phyloP scores from a whole-genome alignment of 371 early-diverging fungal genomes.

The Mucor velutinosus region DNA sequence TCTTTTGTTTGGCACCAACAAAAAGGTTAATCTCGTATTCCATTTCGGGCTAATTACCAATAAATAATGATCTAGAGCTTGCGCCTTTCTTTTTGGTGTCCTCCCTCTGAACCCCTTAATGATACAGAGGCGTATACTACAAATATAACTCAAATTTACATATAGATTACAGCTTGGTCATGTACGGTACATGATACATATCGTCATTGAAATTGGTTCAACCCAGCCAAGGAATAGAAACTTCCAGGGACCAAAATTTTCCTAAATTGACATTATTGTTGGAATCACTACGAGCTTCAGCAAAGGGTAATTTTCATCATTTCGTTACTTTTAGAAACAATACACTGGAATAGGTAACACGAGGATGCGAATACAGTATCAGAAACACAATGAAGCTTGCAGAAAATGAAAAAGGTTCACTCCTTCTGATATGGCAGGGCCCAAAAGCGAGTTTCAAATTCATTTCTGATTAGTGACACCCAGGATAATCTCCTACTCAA shows the following conservation, averaged over 20 bases:
- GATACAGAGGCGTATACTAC: too few relatives aligned
- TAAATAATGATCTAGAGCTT: background rate
- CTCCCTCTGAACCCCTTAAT: background rate
- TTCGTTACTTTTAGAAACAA: background rate
- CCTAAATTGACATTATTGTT: background rate
- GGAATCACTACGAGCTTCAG: background rate
- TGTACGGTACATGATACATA: background rate
- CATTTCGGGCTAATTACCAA: background rate
- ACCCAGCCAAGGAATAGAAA: background rate
- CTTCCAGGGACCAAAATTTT: background rate
- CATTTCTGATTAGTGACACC: background rate
- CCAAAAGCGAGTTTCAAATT: background rate
- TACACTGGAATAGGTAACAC: background rate
- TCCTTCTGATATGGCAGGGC: background rate
- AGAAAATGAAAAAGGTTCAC: background rate
- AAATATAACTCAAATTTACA: too few relatives aligned
- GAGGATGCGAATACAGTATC: background rate
- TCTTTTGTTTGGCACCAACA: background rate
- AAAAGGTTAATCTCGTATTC: background rate
- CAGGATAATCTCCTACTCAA: background rate
- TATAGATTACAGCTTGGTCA: too few relatives aligned
- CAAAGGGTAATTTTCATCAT: too few relatives aligned
- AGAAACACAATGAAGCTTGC: background rate
- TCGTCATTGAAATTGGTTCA: background rate
- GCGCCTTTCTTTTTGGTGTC: background rate